Evolutionary conservation across 805 yeast species (phyloP), one percentile per base, ranked within the genome.

Genomic region (Kluyveromyces aestuarii): DNA sequence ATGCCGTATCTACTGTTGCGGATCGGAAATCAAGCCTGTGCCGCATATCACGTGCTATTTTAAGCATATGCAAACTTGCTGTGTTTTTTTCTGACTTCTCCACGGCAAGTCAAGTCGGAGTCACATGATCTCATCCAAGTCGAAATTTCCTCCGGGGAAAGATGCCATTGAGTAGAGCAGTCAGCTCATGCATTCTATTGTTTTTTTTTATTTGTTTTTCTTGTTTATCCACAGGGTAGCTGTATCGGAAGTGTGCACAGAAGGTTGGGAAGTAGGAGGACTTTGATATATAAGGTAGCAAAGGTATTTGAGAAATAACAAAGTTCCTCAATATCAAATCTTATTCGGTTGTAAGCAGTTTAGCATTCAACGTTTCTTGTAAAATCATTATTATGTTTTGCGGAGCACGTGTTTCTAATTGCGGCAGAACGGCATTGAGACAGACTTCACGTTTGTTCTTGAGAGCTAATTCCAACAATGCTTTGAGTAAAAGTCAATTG

Each of bases 381-480:
- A 33, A 42, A 35, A 38, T 41, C 13, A 44, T 43, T 45, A 38
- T 48, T 7, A 21, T 35, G 33, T 27, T 46, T 8, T 6, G 40
- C 16, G 17, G 30, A 27, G 21, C 16, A 30, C 38, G 37, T 43
- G 35, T 7, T 30, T 30, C 35, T 30, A 43, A 35, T 39, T 16
- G 27, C 37, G 27, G 42, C 17, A 43, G 47, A 27, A 45, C 37
- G 7, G 6, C 25, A n/a, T 17, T 37, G 40, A 18, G 62, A 62
- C 21, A 59, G 30, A 48, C 58, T 40, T 41, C 58, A 27, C 52
- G 61, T 44, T 40, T 58, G 46, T 55, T 53, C 41, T 41, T 57
- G 27, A 58, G 64, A 50, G 56, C 58, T 9, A 59, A 58, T 41
- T 59, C 63, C 33, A 48, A 59, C n/a, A 61, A 61, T 48, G 62